Evolutionary conservation across 331 rosid genomes (phyloP).

Genomic region (Malus hybrid): DNA sequence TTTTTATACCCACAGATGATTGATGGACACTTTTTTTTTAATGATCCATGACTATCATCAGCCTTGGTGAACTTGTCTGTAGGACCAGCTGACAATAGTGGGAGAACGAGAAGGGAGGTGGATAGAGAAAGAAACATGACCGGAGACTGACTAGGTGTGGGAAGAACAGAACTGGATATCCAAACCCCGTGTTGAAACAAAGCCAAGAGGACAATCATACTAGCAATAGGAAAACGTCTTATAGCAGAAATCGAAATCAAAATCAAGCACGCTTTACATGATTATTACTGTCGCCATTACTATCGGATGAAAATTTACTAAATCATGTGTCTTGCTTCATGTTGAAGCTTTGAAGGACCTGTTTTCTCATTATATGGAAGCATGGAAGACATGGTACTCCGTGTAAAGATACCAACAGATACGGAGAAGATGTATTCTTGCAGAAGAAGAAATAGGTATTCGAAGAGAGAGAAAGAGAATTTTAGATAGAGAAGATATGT

Average conservation of each 20-base stretch:
- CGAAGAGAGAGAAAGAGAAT: no score
- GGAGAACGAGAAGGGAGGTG: neutral
- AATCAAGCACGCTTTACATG: neutral
- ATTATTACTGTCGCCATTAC: neutral
- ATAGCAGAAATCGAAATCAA: neutral
- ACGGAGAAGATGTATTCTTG: no score
- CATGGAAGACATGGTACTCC: constrained; percentile 80
- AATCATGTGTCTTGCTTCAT: neutral
- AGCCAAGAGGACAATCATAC: neutral
- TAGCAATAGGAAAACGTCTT: neutral
- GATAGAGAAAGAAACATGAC: neutral
- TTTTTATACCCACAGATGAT: neutral
- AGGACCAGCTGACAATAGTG: constrained; percentile 1
- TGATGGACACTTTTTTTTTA: neutral
- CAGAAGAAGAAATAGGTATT: no score
- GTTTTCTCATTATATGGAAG: constrained; percentile 80
- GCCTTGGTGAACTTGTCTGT: constrained; percentile 2
- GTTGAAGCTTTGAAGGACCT: constrained; percentile 72
- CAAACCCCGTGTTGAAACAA: neutral
- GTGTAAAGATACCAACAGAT: no score
- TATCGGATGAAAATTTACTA: neutral
- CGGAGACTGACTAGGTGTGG: neutral
- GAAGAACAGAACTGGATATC: neutral
- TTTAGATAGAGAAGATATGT: no score
- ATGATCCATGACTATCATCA: neutral